Conservation (phyloP, 768 basidiomycete genomes). For the Pleurotus citrinopileatus region DNA sequence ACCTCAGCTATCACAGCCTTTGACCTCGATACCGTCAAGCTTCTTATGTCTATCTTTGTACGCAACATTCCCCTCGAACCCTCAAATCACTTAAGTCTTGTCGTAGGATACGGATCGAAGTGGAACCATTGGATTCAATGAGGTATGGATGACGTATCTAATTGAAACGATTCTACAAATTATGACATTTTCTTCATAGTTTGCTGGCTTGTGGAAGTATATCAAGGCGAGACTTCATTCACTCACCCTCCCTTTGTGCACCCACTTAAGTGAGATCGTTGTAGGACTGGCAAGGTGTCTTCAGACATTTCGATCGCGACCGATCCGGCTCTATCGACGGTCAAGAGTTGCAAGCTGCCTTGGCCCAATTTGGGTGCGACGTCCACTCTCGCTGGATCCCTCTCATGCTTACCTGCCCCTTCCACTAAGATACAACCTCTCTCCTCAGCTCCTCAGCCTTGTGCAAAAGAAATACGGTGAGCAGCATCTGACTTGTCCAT, state of each 20-base stretch:
- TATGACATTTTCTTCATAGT: conserved; percentile 34
- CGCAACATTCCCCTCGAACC: conserved; percentile 19
- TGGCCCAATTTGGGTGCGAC: conserved; percentile 67
- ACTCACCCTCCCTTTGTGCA: not conserved
- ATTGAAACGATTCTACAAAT: conserved; percentile 14
- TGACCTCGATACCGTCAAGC: conserved; percentile 83
- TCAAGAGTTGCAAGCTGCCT: conserved; percentile 63
- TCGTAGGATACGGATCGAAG: conserved; percentile 64
- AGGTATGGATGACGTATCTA: conserved; percentile 44
- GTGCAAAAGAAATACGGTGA: conserved; percentile 81
- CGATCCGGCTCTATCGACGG: conserved; percentile 77
- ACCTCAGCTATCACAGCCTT: conserved; percentile 47
- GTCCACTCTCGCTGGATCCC: not conserved
- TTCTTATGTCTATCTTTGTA: conserved; percentile 81
- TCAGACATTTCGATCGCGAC: conserved; percentile 83
- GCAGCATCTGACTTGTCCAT: conserved; percentile 12
- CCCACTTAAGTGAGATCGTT: not conserved
- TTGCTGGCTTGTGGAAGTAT: conserved; percentile 78
- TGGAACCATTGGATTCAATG: conserved; percentile 78
- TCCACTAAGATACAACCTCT: conserved; percentile 71
- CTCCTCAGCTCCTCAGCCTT: conserved; percentile 60
- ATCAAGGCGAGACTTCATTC: conserved; percentile 49
- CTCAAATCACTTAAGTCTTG: not conserved
- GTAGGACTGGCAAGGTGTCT: conserved; percentile 82
- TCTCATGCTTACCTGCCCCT: no score